Conservation (phyloP, 2,329 filamentous ascomycete genomes). For the Cercospora sp. region DNA sequence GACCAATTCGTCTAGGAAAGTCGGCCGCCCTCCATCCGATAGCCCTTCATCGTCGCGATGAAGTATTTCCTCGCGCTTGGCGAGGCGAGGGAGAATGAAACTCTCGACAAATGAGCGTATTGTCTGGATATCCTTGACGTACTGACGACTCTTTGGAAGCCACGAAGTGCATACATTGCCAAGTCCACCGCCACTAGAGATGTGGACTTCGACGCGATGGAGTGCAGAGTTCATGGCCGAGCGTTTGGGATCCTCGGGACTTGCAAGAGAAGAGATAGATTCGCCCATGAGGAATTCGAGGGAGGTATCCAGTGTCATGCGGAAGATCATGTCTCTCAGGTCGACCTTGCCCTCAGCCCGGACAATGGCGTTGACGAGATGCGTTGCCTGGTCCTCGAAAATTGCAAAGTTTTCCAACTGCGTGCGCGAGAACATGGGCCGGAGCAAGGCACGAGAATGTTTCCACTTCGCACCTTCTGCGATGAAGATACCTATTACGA, state of each 20-base stretch:
- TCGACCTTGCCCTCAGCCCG: not conserved
- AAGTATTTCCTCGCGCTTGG: constrained; percentile 6
- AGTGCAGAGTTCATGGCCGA: not conserved
- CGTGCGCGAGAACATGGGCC: constrained; percentile 10
- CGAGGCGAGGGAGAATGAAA: constrained; percentile 4
- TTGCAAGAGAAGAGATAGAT: not conserved
- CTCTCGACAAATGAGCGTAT: constrained; percentile 11
- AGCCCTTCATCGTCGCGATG: constrained; percentile 9
- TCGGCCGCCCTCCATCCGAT: constrained; percentile 38
- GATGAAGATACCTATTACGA: not conserved
- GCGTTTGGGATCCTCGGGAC: not conserved
- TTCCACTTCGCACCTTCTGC: constrained; percentile 10
- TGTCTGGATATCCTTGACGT: constrained; percentile 9
- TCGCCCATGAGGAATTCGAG: constrained; percentile 10
- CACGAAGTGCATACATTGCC: constrained; percentile 3
- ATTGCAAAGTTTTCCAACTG: constrained; percentile 4
- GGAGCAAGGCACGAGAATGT: constrained; percentile 10
- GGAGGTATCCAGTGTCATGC: constrained; percentile 12
- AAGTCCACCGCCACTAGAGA: constrained; percentile 1
- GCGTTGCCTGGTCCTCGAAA: not conserved
- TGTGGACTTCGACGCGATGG: not conserved
- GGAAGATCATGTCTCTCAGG: constrained; percentile 9
- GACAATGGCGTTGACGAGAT: not conserved
- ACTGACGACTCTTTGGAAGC: constrained; percentile 4
- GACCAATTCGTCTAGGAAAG: constrained; percentile 59